These are phyloP conservation scores for Peniophora sp. DNA, from an alignment of 1,284 basidiomycete species.

Conservation along the genomic window DNA sequence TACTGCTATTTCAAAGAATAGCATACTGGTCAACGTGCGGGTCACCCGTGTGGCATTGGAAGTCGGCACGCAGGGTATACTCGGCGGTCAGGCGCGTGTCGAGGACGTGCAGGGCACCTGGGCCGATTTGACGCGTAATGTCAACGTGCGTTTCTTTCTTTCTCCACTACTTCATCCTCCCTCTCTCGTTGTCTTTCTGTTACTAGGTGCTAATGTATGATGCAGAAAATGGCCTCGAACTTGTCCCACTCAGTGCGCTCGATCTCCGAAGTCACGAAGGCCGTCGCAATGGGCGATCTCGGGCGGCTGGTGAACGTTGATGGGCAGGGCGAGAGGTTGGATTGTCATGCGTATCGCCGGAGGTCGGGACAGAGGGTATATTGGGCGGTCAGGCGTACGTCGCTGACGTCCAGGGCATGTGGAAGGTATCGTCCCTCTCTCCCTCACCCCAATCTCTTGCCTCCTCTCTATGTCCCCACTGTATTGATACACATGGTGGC, in stretches of 20 bases:
- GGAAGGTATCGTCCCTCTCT: constrained; percentile 55
- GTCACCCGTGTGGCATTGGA: constrained; percentile 92
- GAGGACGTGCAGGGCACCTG: constrained; percentile 93
- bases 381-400: constrained; percentile 91
- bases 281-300: constrained; percentile 90
- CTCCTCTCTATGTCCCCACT: too few species aligned
- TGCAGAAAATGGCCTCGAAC: constrained; percentile 86
- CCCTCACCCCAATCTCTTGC: background rate
- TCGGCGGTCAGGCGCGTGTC: constrained; percentile 89
- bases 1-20: too few species aligned
- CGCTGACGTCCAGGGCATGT: constrained; percentile 84
- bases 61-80: constrained; percentile 86
- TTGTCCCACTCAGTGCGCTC: constrained; percentile 96
- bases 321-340: constrained; percentile 95
- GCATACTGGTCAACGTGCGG: too few species aligned
- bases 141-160: constrained; percentile 50
- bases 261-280: constrained; percentile 95
- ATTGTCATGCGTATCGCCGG: constrained; percentile 79
- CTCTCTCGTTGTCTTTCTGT: background rate
- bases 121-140: constrained; percentile 87
- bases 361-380: constrained; percentile 94
- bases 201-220: background rate
- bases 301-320: constrained; percentile 89
- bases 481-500: too few species aligned
- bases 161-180: background rate